Evolutionary conservation across 1,284 basidiomycete genomes (phyloP), one percentile per base, ranked within the genome.

Genomic region (Xerocomus minutiporus): DNA sequence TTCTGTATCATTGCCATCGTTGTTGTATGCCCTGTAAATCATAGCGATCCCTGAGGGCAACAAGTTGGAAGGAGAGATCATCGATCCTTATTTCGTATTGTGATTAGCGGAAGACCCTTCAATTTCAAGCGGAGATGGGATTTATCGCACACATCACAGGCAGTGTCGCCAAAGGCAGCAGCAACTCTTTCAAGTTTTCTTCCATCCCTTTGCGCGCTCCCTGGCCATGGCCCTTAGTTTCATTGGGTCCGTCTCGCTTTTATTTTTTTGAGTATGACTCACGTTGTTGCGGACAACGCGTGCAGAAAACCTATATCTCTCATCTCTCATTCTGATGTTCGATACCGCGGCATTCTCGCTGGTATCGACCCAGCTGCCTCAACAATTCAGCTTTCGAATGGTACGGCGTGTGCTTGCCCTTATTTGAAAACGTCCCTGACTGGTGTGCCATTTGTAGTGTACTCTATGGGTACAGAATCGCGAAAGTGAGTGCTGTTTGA

Each of bases 251-350:
- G 73, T 63, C 34, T 11, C 7, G 25, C 1, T 20, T 23, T 40
- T 8, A 3, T 28, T 43, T 39, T 36, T 31, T 28, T 40, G 28
- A 26, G 5, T 5, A 8, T 9, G 26, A 11, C 8, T 47, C 13
- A 28, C 1, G 8, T 12, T 31, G 42, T 47, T 29, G 15, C 32
- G 56, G 46, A 59, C 45, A 52, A 46, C 53, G 48, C 20, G 36
- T 45, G n/a, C 70, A 89, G 88, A 69, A 90, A 90, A 77, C 80
- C 86, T n/a, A 93, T 94, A 60, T 91, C 88, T 59, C 83, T 94
- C 66, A 88, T 91, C 66, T 93, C 91, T 56, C 88, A 91, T 67
- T 92, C 90, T 52, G 91, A 93, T 79, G 89, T 93, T 60, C 86
- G 91, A 52, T 94, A 94, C 74, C 82, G 89, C 59, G 91, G 91